A percentile compares a stretch with the other conserved stretches of the same genome.
These are phyloP conservation scores for Plasmopara halstedii DNA, from an alignment of 352 stramenopile genomes.

Conservation along the genomic window DNA sequence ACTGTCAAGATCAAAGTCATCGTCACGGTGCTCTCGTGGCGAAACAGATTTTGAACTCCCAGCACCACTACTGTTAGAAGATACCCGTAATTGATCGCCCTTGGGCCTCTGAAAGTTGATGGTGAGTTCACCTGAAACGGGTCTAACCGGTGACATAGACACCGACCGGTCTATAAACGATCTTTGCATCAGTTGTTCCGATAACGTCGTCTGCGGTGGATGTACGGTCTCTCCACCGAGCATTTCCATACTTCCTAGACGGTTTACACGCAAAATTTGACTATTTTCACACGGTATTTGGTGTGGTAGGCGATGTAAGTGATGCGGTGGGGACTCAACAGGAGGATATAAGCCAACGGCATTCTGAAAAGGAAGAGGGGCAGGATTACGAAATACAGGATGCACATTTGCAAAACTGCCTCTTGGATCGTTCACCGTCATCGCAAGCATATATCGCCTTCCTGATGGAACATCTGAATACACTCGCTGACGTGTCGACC, in stretches of 20 bases:
- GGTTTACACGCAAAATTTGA: slow-evolving; percentile 66
- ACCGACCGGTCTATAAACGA: slow-evolving; percentile 43
- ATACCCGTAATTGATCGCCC: slow-evolving; percentile 1
- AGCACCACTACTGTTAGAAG: no score
- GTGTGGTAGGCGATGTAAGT: slow-evolving; percentile 3
- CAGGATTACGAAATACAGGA: slow-evolving; percentile 17
- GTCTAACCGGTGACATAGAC: slow-evolving; percentile 10
- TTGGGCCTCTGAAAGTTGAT: slow-evolving; percentile 9
- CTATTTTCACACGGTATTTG: slow-evolving; percentile 33
- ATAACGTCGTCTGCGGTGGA: slow-evolving; percentile 5
- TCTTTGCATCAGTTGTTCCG: slow-evolving; percentile 9
- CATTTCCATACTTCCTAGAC: slow-evolving; percentile 53
- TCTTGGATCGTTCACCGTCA: slow-evolving; percentile 20
- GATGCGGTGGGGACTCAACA: slow-evolving; percentile 4
- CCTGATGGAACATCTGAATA: slow-evolving; percentile 9
- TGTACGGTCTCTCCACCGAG: slow-evolving; percentile 17
- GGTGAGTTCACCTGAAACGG: slow-evolving; percentile 1
- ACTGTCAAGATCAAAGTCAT: slow-evolving; percentile 50
- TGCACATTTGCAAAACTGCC: slow-evolving; percentile 9
- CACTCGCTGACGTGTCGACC: slow-evolving; percentile 24
- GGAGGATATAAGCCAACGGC: slow-evolving; percentile 4
- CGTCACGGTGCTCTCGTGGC: neutral
- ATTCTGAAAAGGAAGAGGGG: slow-evolving; percentile 8
- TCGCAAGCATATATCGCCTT: slow-evolving; percentile 14
- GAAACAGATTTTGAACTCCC: no score